Percentiles rank a stretch among this genome's conserved stretches.
These are phyloP conservation scores for Botrytis tulipae DNA, from an alignment of 2,329 filamentous ascomycete genomes.

Conservation along the genomic window DNA sequence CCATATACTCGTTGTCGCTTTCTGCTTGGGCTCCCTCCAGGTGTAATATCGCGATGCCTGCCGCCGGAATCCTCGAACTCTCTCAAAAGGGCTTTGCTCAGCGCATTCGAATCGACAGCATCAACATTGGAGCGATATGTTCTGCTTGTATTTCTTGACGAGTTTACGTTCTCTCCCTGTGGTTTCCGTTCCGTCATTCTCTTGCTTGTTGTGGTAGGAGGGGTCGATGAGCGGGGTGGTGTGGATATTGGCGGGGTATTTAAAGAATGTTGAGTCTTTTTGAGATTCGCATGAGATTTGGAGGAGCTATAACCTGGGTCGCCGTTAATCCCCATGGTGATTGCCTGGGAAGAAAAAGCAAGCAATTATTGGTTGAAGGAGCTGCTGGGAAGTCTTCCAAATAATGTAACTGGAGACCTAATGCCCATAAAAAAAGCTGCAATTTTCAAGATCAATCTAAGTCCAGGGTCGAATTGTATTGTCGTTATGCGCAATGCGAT, in stretches of 20 bases:
- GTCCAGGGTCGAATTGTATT: background rate
- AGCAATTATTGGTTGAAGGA: conserved; percentile 3
- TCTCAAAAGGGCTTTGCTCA: conserved; percentile 57
- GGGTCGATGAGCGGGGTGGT: conserved; percentile 37
- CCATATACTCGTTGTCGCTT: conserved; percentile 68
- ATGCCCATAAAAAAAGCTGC: conserved; percentile 9
- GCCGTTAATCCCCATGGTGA: conserved; percentile 35
- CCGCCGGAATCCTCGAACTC: conserved; percentile 60
- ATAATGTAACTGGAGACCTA: background rate
- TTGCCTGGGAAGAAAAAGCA: conserved; percentile 4
- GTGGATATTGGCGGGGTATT: conserved; percentile 36
- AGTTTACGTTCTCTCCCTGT: conserved; percentile 27
- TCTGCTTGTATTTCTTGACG: conserved; percentile 26
- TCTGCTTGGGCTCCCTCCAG: conserved; percentile 63
- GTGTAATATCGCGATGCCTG: conserved; percentile 56
- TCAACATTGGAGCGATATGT: conserved; percentile 26
- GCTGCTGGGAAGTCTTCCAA: conserved; percentile 10
- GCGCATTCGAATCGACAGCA: conserved; percentile 51
- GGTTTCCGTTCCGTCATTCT: conserved; percentile 36
- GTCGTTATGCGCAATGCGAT: conserved; percentile 19
- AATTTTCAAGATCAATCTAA: background rate
- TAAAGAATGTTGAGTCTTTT: conserved; percentile 30
- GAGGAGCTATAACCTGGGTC: conserved; percentile 29
- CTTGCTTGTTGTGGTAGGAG: conserved; percentile 35
- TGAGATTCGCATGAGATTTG: conserved; percentile 31